phyloP scores from a whole-genome alignment of 225 moss, liverwort and hornwort genomes.

The Rhytidiadelphus loreus region DNA sequence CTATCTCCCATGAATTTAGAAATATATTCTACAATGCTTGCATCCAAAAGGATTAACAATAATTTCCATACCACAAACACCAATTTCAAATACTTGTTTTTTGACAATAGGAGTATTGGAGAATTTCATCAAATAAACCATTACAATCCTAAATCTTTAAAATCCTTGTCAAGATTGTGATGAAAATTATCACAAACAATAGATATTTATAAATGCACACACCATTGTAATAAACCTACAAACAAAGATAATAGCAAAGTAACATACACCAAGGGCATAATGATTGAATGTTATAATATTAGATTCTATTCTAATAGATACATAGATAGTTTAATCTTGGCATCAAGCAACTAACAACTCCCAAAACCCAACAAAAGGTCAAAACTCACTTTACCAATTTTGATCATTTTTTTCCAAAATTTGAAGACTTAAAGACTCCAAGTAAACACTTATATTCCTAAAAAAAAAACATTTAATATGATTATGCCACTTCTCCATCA shows the following conservation, averaged over 20 bases:
- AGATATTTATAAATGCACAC: rapidly evolving
- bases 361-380: rapidly evolving
- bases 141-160: neutral
- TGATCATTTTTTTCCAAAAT: too few species aligned
- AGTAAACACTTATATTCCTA: too few species aligned
- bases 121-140: neutral
- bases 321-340: rapidly evolving
- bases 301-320: neutral
- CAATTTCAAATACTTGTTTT: neutral
- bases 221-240: neutral
- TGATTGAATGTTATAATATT: neutral
- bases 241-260: neutral
- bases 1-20: rapidly evolving
- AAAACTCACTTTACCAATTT: too few species aligned
- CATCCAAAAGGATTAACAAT: neutral
- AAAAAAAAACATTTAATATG: neutral
- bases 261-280: neutral
- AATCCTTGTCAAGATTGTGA: neutral
- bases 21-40: neutral
- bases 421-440: too few species aligned
- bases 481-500: neutral
- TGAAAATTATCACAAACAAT: too few species aligned
- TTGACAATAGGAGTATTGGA: too few species aligned
- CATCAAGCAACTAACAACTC: too few species aligned
- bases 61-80: too few species aligned